Percentiles rank a stretch among this genome's conserved stretches.
These are phyloP conservation scores for Alternaria consortialis DNA, from an alignment of 2,329 filamentous ascomycete species.

Conservation along the genomic window DNA sequence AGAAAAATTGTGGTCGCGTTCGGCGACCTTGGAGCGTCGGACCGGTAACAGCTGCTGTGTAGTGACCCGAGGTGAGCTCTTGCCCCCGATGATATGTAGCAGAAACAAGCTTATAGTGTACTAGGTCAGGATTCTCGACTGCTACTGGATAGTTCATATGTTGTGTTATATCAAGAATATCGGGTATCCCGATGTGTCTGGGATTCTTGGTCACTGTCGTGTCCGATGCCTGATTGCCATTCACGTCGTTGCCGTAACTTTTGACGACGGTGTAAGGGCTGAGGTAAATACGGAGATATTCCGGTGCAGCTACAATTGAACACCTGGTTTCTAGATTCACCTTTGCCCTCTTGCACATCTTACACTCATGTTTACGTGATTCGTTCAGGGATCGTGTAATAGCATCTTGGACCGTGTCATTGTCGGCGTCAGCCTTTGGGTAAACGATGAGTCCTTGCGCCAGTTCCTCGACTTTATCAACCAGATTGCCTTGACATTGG, in stretches of 20 bases:
- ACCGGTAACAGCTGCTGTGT: constrained; percentile 1
- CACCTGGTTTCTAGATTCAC: too few species aligned
- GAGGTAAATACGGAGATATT: not conserved
- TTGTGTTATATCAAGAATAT: not conserved
- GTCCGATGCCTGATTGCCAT: not conserved
- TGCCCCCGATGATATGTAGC: not conserved
- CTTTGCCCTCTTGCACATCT: too few species aligned
- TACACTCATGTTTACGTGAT: too few species aligned
- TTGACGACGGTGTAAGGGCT: too few species aligned
- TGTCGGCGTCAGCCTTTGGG: not conserved
- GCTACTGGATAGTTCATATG: not conserved
- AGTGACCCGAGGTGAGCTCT: not conserved
- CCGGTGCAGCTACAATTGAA: not conserved
- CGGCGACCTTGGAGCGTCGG: not conserved
- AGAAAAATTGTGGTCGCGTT: not conserved
- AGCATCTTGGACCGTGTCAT: not conserved
- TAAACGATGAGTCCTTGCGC: not conserved
- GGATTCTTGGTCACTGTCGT: not conserved
- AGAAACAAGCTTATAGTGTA: constrained; percentile 1
- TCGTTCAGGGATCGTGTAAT: not conserved
- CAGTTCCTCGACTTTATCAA: not conserved
- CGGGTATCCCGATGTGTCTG: not conserved
- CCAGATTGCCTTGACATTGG: not conserved
- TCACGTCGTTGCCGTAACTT: too few species aligned
- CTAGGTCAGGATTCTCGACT: not conserved